Evolutionary conservation across 1,284 basidiomycete genomes (phyloP), one percentile per base, ranked within the genome.

Genomic region (Apiotrichum gamsii): DNA sequence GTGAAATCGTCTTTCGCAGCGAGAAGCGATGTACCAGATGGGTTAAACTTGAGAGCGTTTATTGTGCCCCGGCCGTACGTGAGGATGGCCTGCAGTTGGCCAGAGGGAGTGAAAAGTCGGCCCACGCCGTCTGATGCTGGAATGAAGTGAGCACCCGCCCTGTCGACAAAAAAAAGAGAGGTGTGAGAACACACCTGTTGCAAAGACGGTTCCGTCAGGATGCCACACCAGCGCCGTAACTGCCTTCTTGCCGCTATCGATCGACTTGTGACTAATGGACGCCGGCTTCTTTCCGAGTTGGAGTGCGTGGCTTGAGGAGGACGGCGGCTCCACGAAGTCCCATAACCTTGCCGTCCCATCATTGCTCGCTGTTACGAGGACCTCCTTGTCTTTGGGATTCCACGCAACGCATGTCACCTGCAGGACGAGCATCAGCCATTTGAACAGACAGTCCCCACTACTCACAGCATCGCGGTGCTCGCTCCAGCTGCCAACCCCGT

Each of bases 141-240:
- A n/a, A n/a, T n/a, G n/a, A n/a, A n/a, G n/a, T n/a, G n/a, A n/a
- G n/a, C n/a, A n/a, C n/a, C n/a, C n/a, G n/a, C n/a, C n/a, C n/a
- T n/a, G n/a, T n/a, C n/a, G n/a, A n/a, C n/a, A n/a, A n/a, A n/a
- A 8, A 13, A 15, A 30, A 10, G 18, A 19, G 11, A 41, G 34
- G 14, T 4, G 33, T 18, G 2, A 8, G 14, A 2, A 13, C 53
- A 3, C 36, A 59, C 61, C 59, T 16, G 67, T 69, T 6, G 64
- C 65, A n/a, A 69, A 47, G 3, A 69, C 57, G 0, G 59, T 65
- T 9, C 69, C 69, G 37, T 67, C 65, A 5, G 69, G 67, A 50
- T 69, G 67, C 65, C 65, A 71, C 0, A 54, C 51, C 5, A 69
- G 29, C 0, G 59, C 55, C 0, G 63, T 65, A 0, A 71, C 57